Conservation (phyloP, 1,139 yeast species). For the Debaryomyces robertsiae region DNA sequence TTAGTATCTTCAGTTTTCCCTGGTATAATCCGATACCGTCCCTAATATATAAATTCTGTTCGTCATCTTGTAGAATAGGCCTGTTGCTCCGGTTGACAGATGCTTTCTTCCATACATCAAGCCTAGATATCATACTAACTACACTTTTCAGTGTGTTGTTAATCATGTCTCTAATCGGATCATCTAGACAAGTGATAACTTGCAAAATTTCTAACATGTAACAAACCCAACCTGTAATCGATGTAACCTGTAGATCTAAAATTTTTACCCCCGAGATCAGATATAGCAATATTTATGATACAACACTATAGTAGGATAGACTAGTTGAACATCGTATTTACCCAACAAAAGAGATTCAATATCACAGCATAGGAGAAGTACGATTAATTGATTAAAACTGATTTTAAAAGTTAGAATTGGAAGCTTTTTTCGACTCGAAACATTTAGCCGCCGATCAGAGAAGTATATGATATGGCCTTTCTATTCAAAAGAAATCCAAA, state of each 20-base stretch:
- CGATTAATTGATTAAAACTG: too few relatives aligned
- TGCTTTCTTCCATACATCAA: constrained; percentile 40
- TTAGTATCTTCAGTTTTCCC: constrained; percentile 63
- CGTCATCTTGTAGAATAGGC: constrained; percentile 44
- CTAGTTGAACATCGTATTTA: too few relatives aligned
- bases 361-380: too few relatives aligned
- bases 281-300: too few relatives aligned
- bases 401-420: too few relatives aligned
- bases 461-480: constrained; percentile 63
- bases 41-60: constrained; percentile 48
- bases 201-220: constrained; percentile 2
- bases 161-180: not conserved
- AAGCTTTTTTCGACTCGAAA: not conserved
- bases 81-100: constrained; percentile 48
- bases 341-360: too few relatives aligned
- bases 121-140: constrained; percentile 15
- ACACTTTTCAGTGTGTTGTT: not conserved
- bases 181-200: not conserved
- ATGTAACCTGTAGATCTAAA: constrained; percentile 4
- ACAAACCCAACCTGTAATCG: not conserved
- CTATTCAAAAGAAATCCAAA: constrained; percentile 91
- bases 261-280: not conserved
- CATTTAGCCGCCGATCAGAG: constrained; percentile 4
- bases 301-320: too few relatives aligned
- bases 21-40: constrained; percentile 70